Base-by-base conservation (phyloP, 202 grass and related monocot genomes). In the Brachypodium distachyon region DNA sequence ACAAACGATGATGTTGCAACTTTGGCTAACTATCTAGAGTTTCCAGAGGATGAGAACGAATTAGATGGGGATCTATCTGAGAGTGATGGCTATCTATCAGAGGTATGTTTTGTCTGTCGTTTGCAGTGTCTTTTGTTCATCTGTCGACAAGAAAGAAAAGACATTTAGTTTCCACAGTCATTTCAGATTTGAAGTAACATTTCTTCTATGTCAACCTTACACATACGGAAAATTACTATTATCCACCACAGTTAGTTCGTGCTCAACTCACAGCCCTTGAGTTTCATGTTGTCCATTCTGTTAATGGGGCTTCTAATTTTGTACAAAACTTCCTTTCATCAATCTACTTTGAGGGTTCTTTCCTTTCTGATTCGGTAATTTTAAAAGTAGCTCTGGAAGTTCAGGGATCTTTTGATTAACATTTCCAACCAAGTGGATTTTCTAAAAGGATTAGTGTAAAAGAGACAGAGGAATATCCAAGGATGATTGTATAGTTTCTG, bases 61-160 rank as follows among this genome's bases (percentile, higher is more conserved):
- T 85, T 86, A 37, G 60, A 83, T 56, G 86, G 77, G 26, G 87
- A 99, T 80, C 25, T 85, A 5, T 95, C 87, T 54, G 89, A 93
- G 51, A 89, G 92, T 73, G 89, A 93, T 76, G 92, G 81, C 70
- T 99, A 93, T 90, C 81, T 95, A 39, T 85, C 92, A 37, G 96
- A 93, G 91, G 94, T 94, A 72, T 73, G 81, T 33, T n/a, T 70
- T 67, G 27, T 13, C 18, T 60, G 9, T 26, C 33, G 3, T 53
- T 5, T 75, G 56, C 11, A 11, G 1, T 52, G 28, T 14, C 36
- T 74, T 33, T 32, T 63, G 25, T 32, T 77, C 38, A 49, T 58
- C 56, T 36, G 26, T 70, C 4, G n/a, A 2, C 29, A 77, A 70
- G 14, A 3, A 50, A n/a, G n/a, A n/a, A 46, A 9, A 23, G 71